Evolutionary conservation across 306 rosid genomes (phyloP).

Genomic region (Quercus robur): DNA sequence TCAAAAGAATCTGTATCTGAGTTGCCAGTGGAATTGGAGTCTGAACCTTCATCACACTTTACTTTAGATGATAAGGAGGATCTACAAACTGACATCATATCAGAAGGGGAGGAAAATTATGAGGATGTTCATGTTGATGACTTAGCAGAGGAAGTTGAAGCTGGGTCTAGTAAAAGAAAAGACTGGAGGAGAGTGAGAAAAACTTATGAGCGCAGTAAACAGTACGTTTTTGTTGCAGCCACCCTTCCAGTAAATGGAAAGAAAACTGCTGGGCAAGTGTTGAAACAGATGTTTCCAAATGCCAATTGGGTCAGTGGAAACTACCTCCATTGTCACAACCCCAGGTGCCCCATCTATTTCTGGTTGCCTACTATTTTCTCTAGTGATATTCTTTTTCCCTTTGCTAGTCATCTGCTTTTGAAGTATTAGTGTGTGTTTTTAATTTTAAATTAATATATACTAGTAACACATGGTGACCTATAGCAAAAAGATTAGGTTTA

Average conservation of each 20-base stretch:
- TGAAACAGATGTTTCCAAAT: conserved; percentile 84
- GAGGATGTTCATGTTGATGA: conserved; percentile 30
- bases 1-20: conserved; percentile 38
- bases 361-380: neutral
- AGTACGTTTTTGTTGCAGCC: conserved; percentile 93
- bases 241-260: conserved; percentile 96
- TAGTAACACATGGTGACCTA: neutral
- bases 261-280: conserved; percentile 81
- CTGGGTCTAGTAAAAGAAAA: conserved; percentile 32
- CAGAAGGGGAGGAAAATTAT: conserved; percentile 51
- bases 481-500: neutral
- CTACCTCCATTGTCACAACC: conserved; percentile 91
- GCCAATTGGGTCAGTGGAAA: conserved; percentile 87
- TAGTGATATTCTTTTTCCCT: neutral
- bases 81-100: conserved; percentile 32
- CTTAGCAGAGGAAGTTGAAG: conserved; percentile 24
- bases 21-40: conserved; percentile 37
- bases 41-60: conserved; percentile 32
- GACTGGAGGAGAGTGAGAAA: conserved; percentile 88
- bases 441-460: neutral
- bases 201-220: conserved; percentile 74
- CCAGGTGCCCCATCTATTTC: conserved; percentile 51
- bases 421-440: neutral
- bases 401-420: conserved; percentile 15
- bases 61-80: conserved; percentile 52